Base-by-base conservation (phyloP, 306 rosid genomes). In the Gastrolobium villosum region DNA sequence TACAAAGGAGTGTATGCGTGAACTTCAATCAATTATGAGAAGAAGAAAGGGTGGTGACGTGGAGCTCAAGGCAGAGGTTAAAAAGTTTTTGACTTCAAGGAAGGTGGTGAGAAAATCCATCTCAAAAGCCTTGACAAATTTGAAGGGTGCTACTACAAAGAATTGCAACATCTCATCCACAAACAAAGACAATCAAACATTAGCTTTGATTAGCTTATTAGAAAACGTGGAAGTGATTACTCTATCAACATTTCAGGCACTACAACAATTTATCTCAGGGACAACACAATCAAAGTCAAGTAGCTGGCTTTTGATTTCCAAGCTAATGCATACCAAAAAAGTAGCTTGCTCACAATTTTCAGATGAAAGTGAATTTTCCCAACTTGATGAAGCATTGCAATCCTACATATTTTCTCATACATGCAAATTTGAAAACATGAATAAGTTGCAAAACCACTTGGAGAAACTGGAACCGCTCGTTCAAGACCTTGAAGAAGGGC, bases 11-110 rank as follows among this genome's bases (percentile, higher is more conserved):
- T 74, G 80, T 39, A 30, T 39, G 2, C 9, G 76, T 0, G 80
- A 74, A 55, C 80, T 81, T 81, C 84, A 81, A 74, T 81, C 80
- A 6, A 30, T 68, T 2, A 48, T 81, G 37, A 57, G 81, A 75
- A 81, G 84, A 53, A 66, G 54, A 50, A 74, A 8, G 5, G 75
- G 75, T 0, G 75, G 71, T 8, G 79, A 81, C 54, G 32, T 45
- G 36, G 79, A 72, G 70, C 36, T 73, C 20, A 44, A 1, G 15
- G 31, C 75, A 13, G 80, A 81, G 54, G 78, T 55, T n/a, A 74
- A 65, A 26, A 81, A 46, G 14, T 74, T 73, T 70, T 44, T 81
- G 70, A 40, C 40, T 46, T 74, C 76, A 0, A 81, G 76, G 54
- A 73, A 81, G 46, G 84, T 81, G 53, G 70, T 55, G 2, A 73